These are phyloP conservation scores for Acanthamoeba rhysodes DNA, from an alignment of 208 protist species.

Conservation along the genomic window DNA sequence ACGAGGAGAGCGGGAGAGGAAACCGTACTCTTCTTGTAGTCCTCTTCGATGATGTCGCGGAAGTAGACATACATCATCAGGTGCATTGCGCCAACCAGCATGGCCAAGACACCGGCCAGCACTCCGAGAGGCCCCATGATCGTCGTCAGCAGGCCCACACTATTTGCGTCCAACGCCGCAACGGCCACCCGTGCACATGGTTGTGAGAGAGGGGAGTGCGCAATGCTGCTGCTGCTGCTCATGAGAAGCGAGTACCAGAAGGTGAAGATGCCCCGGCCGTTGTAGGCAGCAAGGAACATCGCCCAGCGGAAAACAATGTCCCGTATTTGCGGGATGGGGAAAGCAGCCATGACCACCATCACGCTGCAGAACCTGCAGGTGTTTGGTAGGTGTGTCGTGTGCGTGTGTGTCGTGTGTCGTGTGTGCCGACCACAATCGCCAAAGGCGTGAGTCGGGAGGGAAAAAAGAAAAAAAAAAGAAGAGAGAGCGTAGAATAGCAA, in stretches of 20 bases:
- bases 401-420: no score
- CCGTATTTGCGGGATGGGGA: neutral
- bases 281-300: constrained; percentile 23
- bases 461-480: no score
- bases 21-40: constrained; percentile 12
- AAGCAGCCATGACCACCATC: constrained; percentile 1
- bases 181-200: neutral
- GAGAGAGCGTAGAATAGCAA: no score
- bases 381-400: no score
- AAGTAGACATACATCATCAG: neutral
- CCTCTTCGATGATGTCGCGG: constrained; percentile 8
- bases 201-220: no score
- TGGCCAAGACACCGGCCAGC: neutral
- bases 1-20: neutral
- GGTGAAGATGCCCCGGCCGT: constrained; percentile 1
- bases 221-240: no score
- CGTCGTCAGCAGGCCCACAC: neutral
- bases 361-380: constrained; percentile 17
- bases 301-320: constrained; percentile 6
- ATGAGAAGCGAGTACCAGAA: neutral
- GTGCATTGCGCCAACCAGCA: neutral
- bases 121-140: neutral
- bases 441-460: no score
- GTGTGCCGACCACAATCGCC: no score
- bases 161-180: neutral